Percentiles rank a stretch among this genome's conserved stretches.
Conservation (phyloP, 148 eudicot genomes). For the Rhododendron henanense region DNA sequence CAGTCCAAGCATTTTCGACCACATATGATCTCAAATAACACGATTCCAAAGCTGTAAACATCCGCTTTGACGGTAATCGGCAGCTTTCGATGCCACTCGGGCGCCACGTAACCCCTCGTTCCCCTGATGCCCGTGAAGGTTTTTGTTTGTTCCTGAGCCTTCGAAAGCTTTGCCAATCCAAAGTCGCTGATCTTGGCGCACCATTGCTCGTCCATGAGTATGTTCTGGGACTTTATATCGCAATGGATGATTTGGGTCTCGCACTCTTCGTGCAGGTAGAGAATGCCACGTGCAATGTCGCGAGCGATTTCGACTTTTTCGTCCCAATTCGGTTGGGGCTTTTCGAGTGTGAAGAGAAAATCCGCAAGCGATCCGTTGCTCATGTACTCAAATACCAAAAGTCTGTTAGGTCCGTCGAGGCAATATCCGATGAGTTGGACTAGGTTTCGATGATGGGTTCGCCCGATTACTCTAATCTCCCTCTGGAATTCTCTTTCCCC, state of each 20-base stretch:
- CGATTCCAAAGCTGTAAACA: background rate
- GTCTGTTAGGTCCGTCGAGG: background rate
- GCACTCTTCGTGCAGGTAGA: background rate
- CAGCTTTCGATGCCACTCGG: background rate
- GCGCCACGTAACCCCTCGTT: background rate
- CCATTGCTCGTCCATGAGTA: background rate
- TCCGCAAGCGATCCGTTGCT: slow-evolving; percentile 12
- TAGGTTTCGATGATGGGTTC: slow-evolving; percentile 7
- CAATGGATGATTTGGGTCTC: background rate
- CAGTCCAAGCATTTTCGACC: background rate
- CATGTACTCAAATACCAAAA: slow-evolving; percentile 4
- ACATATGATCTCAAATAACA: background rate
- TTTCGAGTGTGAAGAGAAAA: background rate
- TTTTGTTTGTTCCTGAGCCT: background rate
- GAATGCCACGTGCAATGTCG: background rate
- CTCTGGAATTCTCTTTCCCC: slow-evolving; percentile 3
- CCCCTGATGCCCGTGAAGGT: slow-evolving; percentile 2
- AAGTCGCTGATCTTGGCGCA: background rate
- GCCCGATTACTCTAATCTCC: slow-evolving; percentile 1
- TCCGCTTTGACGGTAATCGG: background rate
- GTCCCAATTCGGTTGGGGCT: background rate
- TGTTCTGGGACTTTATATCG: background rate
- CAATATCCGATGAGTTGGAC: slow-evolving; percentile 4
- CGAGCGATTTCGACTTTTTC: background rate
- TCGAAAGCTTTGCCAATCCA: slow-evolving; percentile 8